phyloP scores from a whole-genome alignment of 306 rosid genomes.

The Cucurbita argyrosperma region DNA sequence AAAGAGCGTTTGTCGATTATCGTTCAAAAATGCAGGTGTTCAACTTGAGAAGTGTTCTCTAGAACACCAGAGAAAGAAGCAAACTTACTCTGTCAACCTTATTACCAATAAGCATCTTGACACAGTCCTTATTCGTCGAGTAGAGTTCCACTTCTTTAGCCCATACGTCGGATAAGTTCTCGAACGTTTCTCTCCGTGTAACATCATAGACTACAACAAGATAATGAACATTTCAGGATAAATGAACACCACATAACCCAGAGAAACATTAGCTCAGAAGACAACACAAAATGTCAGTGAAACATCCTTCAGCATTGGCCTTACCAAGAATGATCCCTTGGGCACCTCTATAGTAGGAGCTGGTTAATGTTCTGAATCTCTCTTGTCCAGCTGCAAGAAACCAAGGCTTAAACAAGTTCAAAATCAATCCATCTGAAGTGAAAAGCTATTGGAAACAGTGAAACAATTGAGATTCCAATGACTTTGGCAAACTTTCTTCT shows the following conservation, averaged over 20 bases:
- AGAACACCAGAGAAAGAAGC: neutral
- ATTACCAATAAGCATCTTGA: constrained; percentile 87
- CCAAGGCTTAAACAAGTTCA: neutral
- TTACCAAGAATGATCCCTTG: constrained; percentile 94
- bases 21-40: neutral
- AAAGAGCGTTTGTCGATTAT: neutral
- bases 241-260: neutral
- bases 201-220: constrained; percentile 62
- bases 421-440: neutral
- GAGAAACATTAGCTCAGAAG: neutral
- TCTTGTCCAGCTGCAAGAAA: constrained; percentile 91
- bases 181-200: constrained; percentile 74
- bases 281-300: neutral
- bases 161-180: constrained; percentile 77
- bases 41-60: neutral
- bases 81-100: constrained; percentile 84
- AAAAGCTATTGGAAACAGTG: neutral
- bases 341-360: constrained; percentile 88
- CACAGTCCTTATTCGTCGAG: constrained; percentile 66
- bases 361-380: constrained; percentile 84
- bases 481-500: neutral
- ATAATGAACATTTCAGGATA: neutral
- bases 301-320: neutral
- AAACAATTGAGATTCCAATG: neutral
- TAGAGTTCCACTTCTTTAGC: constrained; percentile 88